These are phyloP conservation scores for Pichia occidentalis DNA, from an alignment of 805 yeast genomes.

Conservation along the genomic window DNA sequence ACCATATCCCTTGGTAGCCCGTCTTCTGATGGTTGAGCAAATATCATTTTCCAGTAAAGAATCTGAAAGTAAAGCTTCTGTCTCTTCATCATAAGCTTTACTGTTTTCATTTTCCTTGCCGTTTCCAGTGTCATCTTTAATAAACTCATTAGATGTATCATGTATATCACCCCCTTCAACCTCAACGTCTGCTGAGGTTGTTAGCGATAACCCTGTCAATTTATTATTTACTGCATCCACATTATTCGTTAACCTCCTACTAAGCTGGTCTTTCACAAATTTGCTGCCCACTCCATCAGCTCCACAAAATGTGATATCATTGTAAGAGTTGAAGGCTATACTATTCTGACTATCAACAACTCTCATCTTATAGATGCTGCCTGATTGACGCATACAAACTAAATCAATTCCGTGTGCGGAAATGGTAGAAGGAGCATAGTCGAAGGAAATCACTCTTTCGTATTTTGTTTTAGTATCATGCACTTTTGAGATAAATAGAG, in stretches of 20 bases:
- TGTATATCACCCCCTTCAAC: slow-evolving; percentile 3
- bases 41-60: slow-evolving; percentile 60
- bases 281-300: slow-evolving; percentile 47
- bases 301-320: slow-evolving; percentile 57
- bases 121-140: slow-evolving; percentile 4
- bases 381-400: slow-evolving; percentile 87
- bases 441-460: slow-evolving; percentile 81
- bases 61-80: slow-evolving; percentile 19
- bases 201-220: slow-evolving; percentile 2
- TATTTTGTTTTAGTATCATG: slow-evolving; percentile 67
- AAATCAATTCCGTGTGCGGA: slow-evolving; percentile 54
- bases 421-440: slow-evolving; percentile 55
- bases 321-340: slow-evolving; percentile 59
- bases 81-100: slow-evolving; percentile 24
- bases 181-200: slow-evolving; percentile 18
- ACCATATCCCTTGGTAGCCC: slow-evolving; percentile 73
- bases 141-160: not conserved
- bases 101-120: slow-evolving; percentile 5
- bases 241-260: not conserved
- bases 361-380: slow-evolving; percentile 76
- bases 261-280: slow-evolving; percentile 30
- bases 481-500: slow-evolving; percentile 69
- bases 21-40: slow-evolving; percentile 58
- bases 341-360: slow-evolving; percentile 61
- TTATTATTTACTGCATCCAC: slow-evolving; percentile 2